Evolutionary conservation across 2,329 filamentous ascomycete genomes (phyloP).

Genomic region (Diatrype stigma): DNA sequence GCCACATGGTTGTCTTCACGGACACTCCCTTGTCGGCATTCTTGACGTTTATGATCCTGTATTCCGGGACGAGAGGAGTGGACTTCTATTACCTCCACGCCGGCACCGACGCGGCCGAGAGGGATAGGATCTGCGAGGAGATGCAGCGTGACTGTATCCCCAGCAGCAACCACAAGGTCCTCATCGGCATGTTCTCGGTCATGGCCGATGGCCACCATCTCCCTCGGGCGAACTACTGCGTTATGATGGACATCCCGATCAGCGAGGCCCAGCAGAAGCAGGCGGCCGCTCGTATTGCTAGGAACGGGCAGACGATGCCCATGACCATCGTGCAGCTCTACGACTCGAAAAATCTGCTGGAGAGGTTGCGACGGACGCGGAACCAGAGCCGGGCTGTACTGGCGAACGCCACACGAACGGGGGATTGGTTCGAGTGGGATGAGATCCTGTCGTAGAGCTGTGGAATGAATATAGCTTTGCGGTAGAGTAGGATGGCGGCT

Average conservation of each 20-base stretch:
- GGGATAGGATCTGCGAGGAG: not conserved
- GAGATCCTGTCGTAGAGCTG: too few relatives aligned
- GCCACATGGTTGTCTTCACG: constrained; percentile 4
- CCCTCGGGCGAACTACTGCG: constrained; percentile 6
- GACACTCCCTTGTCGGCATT: constrained; percentile 5
- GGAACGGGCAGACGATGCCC: constrained; percentile 2
- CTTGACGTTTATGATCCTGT: constrained; percentile 7
- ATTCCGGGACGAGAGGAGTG: not conserved
- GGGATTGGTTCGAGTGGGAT: too few relatives aligned
- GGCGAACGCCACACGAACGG: not conserved
- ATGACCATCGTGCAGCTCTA: constrained; percentile 4
- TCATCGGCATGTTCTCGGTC: constrained; percentile 5
- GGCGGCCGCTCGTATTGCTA: constrained; percentile 7
- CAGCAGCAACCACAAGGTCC: constrained; percentile 1
- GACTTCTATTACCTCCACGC: constrained; percentile 5
- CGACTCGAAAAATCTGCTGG: constrained; percentile 3
- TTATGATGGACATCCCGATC: constrained; percentile 5
- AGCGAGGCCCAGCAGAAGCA: constrained; percentile 1
- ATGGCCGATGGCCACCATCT: constrained; percentile 5
- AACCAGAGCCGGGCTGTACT: not conserved
- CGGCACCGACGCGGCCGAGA: not conserved
- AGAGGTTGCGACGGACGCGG: constrained; percentile 1
- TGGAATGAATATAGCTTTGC: too few relatives aligned
- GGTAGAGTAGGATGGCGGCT: too few relatives aligned
- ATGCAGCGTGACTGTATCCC: not conserved